phyloP scores from a whole-genome alignment of 2,329 filamentous ascomycete genomes.

The Alternaria incomplexa region DNA sequence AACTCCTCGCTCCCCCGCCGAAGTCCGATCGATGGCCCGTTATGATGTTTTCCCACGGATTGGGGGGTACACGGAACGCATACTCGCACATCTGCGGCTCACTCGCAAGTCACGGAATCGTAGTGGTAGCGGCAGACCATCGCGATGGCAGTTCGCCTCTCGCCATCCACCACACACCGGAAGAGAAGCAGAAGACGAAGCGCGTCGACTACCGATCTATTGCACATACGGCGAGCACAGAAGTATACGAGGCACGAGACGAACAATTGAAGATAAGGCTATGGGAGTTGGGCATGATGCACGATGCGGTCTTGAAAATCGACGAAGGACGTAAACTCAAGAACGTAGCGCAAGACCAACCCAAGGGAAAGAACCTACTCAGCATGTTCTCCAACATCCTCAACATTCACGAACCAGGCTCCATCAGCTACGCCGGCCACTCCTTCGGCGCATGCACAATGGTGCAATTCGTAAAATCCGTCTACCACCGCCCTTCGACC shows the following conservation, averaged over 20 bases:
- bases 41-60: slow-evolving; percentile 84
- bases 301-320: slow-evolving; percentile 71
- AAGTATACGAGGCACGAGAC: slow-evolving; percentile 71
- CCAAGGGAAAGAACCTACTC: slow-evolving; percentile 55
- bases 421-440: slow-evolving; percentile 78
- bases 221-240: slow-evolving; percentile 68
- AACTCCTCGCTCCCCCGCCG: slow-evolving; percentile 58
- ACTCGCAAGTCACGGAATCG: slow-evolving; percentile 78
- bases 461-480: slow-evolving; percentile 79
- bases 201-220: slow-evolving; percentile 55
- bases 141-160: slow-evolving; percentile 80
- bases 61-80: slow-evolving; percentile 80
- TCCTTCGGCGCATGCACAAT: slow-evolving; percentile 79
- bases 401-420: slow-evolving; percentile 73
- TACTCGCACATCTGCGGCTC: slow-evolving; percentile 85
- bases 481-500: slow-evolving; percentile 69
- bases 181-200: slow-evolving; percentile 47
- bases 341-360: slow-evolving; percentile 54
- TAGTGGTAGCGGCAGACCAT: slow-evolving; percentile 83
- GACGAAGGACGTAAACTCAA: slow-evolving; percentile 60
- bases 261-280: slow-evolving; percentile 75
- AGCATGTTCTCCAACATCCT: slow-evolving; percentile 66
- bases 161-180: slow-evolving; percentile 70
- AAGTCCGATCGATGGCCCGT: slow-evolving; percentile 73
- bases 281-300: slow-evolving; percentile 77